These are phyloP conservation scores for Polysphondylium violaceum DNA, from an alignment of 78 protist species.

Conservation along the genomic window DNA sequence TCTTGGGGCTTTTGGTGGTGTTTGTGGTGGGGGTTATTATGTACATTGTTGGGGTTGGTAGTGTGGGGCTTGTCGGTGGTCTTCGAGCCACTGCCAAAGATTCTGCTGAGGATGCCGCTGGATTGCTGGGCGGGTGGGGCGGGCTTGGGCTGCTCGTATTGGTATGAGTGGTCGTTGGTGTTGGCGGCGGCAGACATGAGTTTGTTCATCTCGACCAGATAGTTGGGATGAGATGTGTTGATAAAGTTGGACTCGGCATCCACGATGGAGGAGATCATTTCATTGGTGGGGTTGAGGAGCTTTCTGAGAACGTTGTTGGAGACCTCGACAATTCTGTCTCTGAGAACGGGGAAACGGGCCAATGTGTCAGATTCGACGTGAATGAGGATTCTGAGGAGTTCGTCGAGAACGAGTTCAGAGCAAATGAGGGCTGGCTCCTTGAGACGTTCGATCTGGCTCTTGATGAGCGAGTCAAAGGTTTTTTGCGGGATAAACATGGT, in stretches of 20 bases:
- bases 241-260: constrained; percentile 88
- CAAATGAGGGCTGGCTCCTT: constrained; percentile 90
- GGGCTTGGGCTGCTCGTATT: not conserved
- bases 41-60: constrained; percentile 5
- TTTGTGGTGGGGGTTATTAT: constrained; percentile 4
- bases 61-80: constrained; percentile 5
- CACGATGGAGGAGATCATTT: constrained; percentile 86
- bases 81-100: constrained; percentile 26
- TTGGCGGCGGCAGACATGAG: not conserved
- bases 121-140: not conserved
- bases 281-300: constrained; percentile 52
- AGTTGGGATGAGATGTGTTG: constrained; percentile 94
- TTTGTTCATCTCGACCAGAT: constrained; percentile 10
- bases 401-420: constrained; percentile 92
- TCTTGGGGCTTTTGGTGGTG: not conserved
- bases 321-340: constrained; percentile 66
- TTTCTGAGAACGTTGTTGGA: constrained; percentile 73
- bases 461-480: constrained; percentile 93
- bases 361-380: constrained; percentile 73
- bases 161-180: constrained; percentile 5
- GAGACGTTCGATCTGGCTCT: constrained; percentile 86
- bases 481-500: constrained; percentile 95
- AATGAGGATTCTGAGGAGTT: constrained; percentile 83
- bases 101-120: constrained; percentile 10
- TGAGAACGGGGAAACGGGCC: constrained; percentile 61